phyloP scores from a whole-genome alignment of 768 basidiomycete species.

The Dictyophora rubrovolvata region DNA sequence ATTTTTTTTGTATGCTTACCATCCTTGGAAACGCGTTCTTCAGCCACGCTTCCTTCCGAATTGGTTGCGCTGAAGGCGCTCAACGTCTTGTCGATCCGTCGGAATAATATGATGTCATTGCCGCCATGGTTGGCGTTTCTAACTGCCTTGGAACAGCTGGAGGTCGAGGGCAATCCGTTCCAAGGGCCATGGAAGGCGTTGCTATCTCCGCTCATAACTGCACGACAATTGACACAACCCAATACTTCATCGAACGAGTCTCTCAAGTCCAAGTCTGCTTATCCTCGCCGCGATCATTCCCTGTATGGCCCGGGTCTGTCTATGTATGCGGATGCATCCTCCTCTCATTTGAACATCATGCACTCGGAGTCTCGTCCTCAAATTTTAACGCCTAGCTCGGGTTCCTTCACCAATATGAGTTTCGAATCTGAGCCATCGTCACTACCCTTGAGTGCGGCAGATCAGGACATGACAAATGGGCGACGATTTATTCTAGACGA shows the following conservation, averaged over 20 bases:
- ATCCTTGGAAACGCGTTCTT: not conserved
- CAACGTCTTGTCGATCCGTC: constrained; percentile 80
- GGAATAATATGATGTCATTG: constrained; percentile 79
- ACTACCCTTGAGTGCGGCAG: not conserved
- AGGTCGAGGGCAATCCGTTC: constrained; percentile 95
- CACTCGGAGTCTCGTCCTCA: not conserved
- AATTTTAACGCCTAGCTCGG: not conserved
- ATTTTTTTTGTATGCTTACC: not conserved
- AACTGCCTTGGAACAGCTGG: constrained; percentile 72
- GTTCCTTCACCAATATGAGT: not conserved
- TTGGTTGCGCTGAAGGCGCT: constrained; percentile 66
- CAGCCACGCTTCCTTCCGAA: constrained; percentile 55
- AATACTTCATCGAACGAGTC: constrained; percentile 1
- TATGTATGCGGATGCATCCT: not conserved
- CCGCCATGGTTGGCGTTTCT: constrained; percentile 94
- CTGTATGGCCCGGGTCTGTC: constrained; percentile 5
- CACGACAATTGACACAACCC: not conserved
- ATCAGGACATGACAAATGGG: not conserved
- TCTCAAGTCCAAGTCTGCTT: not conserved
- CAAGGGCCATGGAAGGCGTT: constrained; percentile 88
- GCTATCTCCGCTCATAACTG: constrained; percentile 68
- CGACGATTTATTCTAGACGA: constrained; percentile 1
- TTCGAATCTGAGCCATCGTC: not conserved
- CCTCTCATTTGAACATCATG: not conserved
- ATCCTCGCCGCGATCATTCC: not conserved